phyloP scores from a whole-genome alignment of 2,329 filamentous ascomycete species.

The Cladosporium sp. region DNA sequence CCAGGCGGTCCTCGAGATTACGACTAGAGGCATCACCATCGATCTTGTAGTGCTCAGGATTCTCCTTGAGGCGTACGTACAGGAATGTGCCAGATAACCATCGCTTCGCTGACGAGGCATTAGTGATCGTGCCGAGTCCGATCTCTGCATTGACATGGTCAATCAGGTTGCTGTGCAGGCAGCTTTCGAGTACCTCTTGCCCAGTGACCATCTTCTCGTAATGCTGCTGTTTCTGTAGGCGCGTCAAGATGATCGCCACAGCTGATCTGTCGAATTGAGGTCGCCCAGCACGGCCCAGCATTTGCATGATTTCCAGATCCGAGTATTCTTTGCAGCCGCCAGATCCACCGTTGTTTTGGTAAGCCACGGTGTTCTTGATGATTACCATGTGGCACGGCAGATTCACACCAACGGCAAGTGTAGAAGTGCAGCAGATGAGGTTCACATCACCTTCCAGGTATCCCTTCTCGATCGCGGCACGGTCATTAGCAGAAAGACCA shows the following conservation, averaged over 20 bases:
- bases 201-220: slow-evolving; percentile 76
- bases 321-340: slow-evolving; percentile 64
- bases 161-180: slow-evolving; percentile 74
- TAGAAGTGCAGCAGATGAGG: slow-evolving; percentile 85
- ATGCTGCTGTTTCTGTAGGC: slow-evolving; percentile 59
- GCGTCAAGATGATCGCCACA: slow-evolving; percentile 77
- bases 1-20: slow-evolving; percentile 63
- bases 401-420: slow-evolving; percentile 80
- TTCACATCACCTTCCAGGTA: slow-evolving; percentile 71
- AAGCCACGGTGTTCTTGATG: slow-evolving; percentile 74
- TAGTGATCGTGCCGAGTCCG: slow-evolving; percentile 69
- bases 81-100: slow-evolving; percentile 81
- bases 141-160: slow-evolving; percentile 86
- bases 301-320: slow-evolving; percentile 85
- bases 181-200: slow-evolving; percentile 73
- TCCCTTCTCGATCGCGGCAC: slow-evolving; percentile 63
- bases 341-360: slow-evolving; percentile 48
- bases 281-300: slow-evolving; percentile 80
- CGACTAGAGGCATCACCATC: slow-evolving; percentile 52
- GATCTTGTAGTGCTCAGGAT: slow-evolving; percentile 70
- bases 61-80: slow-evolving; percentile 69
- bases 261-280: slow-evolving; percentile 80
- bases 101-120: slow-evolving; percentile 63
- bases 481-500: slow-evolving; percentile 66
- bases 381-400: slow-evolving; percentile 80